A percentile compares a stretch with the other conserved stretches of the same genome.
phyloP scores from a whole-genome alignment of 805 yeast species.

The Groenewaldozyma salmanticensis region DNA sequence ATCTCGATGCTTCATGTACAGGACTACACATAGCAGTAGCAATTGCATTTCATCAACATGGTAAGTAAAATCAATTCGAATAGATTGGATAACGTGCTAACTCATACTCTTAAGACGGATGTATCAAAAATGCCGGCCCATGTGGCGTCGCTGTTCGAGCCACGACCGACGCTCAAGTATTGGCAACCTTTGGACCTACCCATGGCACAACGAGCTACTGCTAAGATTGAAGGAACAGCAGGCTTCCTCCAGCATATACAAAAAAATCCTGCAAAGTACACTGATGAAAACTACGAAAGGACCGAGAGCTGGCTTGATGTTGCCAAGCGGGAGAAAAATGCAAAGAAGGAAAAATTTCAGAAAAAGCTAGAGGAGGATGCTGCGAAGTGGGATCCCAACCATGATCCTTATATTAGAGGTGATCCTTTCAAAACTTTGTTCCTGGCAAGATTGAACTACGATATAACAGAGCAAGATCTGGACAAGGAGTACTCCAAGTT shows the following conservation, averaged over 20 bases:
- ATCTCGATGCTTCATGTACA: too few species aligned
- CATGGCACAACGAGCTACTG: conserved; percentile 38
- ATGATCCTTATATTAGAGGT: conserved; percentile 48
- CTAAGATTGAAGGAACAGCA: conserved; percentile 39
- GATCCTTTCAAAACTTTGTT: conserved; percentile 78
- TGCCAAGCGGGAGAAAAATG: conserved; percentile 21
- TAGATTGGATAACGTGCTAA: too few species aligned
- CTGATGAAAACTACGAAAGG: conserved; percentile 19
- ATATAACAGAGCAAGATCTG: conserved; percentile 56
- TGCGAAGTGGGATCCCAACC: conserved; percentile 42
- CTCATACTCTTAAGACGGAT: conserved; percentile 26
- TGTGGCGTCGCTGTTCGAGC: conserved; percentile 45
- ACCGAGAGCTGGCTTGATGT: conserved; percentile 28
- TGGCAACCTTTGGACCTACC: conserved; percentile 42
- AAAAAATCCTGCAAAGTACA: conserved; percentile 22
- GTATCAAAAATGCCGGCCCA: conserved; percentile 32
- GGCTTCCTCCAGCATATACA: conserved; percentile 24
- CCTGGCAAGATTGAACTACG: conserved; percentile 61
- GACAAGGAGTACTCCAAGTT: conserved; percentile 49
- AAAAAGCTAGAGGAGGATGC: conserved; percentile 30
- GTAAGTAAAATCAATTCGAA: too few species aligned
- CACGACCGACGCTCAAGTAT: conserved; percentile 47
- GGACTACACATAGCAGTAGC: too few species aligned
- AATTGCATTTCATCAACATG: too few species aligned
- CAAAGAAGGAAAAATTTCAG: conserved; percentile 22